Percentiles rank a stretch among this genome's conserved stretches.
Conservation (phyloP, 805 yeast genomes). For the Metschnikowia lochheadii region DNA sequence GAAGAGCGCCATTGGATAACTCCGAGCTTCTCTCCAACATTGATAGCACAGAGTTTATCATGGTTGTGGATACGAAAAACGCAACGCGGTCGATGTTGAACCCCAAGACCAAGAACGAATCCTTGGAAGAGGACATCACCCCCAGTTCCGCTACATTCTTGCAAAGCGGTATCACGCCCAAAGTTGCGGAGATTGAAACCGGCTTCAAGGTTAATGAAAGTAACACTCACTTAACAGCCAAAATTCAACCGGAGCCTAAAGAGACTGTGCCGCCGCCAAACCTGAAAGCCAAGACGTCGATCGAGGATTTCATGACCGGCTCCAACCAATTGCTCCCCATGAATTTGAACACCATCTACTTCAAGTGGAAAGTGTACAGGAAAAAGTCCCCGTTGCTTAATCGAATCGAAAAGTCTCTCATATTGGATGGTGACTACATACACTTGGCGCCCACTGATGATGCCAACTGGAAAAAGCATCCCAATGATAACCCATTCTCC, state of each 20-base stretch:
- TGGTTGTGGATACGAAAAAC: constrained; percentile 16
- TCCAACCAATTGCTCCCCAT: constrained; percentile 24
- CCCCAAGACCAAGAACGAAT: constrained; percentile 10
- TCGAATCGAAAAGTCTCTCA: constrained; percentile 76
- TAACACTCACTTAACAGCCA: background rate
- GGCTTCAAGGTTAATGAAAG: background rate
- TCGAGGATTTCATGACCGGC: constrained; percentile 12
- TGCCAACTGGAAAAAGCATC: constrained; percentile 38
- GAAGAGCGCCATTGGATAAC: constrained; percentile 6
- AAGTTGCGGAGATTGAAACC: constrained; percentile 3
- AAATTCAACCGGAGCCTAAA: background rate
- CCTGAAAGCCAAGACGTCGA: constrained; percentile 17
- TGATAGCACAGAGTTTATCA: constrained; percentile 15
- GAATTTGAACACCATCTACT: constrained; percentile 54
- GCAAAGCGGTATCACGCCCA: constrained; percentile 23
- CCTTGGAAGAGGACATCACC: constrained; percentile 24
- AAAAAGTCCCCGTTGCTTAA: constrained; percentile 80
- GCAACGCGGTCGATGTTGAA: constrained; percentile 13
- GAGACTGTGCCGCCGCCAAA: background rate
- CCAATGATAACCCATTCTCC: constrained; percentile 31
- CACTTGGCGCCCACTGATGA: constrained; percentile 86
- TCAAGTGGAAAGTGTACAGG: constrained; percentile 84
- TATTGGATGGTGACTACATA: constrained; percentile 91
- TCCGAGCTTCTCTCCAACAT: constrained; percentile 7
- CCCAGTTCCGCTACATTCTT: constrained; percentile 24